Conservation (phyloP, 176 grass and related monocot genomes). For the Oryza nivara region DNA sequence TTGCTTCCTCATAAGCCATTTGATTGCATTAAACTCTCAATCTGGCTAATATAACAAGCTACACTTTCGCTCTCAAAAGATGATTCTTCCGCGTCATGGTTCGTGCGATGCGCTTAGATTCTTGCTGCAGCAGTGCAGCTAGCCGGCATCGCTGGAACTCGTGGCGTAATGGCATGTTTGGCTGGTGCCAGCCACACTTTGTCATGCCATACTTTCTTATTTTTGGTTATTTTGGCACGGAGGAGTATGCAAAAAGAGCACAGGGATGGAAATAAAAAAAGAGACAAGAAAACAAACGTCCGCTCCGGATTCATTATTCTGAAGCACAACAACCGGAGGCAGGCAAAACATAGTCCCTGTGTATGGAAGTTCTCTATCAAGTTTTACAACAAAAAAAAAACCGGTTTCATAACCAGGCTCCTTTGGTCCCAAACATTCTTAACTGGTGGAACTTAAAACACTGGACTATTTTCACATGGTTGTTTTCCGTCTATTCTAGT, state of each 20-base stretch:
- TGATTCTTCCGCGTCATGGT: neutral
- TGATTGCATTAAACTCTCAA: neutral
- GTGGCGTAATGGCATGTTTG: neutral
- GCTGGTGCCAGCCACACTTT: no score
- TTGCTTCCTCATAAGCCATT: neutral
- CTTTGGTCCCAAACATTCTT: conserved; percentile 14
- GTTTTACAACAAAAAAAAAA: conserved; percentile 13
- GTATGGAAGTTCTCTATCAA: conserved; percentile 20
- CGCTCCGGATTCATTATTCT: conserved; percentile 33
- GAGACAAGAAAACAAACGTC: neutral
- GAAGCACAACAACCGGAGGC: conserved; percentile 37
- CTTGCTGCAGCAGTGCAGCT: no score
- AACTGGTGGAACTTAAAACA: neutral
- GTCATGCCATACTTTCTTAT: no score
- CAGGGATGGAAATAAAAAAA: neutral
- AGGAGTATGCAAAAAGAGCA: no score
- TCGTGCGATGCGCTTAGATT: neutral
- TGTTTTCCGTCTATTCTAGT: conserved; percentile 41
- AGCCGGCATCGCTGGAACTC: neutral
- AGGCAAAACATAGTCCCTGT: conserved; percentile 32
- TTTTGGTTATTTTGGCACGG: no score
- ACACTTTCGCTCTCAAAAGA: neutral
- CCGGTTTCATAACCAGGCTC: neutral
- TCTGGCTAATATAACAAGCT: neutral
- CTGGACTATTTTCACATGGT: conserved; percentile 28